Conservation (phyloP, 2,329 filamentous ascomycete species). For the Colletotrichum incanum region DNA sequence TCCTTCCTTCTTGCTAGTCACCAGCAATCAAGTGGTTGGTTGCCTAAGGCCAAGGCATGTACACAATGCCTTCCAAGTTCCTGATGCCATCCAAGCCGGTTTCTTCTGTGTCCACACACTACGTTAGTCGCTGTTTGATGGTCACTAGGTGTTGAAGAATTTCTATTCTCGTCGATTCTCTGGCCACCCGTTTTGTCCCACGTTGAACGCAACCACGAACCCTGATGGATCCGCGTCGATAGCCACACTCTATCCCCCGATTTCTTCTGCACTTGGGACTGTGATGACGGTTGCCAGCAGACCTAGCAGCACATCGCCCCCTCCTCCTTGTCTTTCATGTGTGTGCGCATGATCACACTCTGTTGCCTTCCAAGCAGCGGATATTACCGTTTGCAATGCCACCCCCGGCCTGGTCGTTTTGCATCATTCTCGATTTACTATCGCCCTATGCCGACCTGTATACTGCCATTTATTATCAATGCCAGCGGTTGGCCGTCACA, state of each 20-base stretch:
- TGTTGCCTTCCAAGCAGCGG: slow-evolving; percentile 26
- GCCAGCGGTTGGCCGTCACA: neutral
- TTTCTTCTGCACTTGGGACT: neutral
- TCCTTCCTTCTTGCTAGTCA: slow-evolving; percentile 8
- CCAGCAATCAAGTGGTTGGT: neutral
- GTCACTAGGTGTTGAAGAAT: slow-evolving; percentile 7
- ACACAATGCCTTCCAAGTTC: neutral
- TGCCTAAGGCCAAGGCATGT: slow-evolving; percentile 4
- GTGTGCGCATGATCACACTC: slow-evolving; percentile 38
- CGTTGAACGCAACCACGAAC: slow-evolving; percentile 14
- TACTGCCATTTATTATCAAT: neutral
- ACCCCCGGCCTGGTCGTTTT: slow-evolving; percentile 22
- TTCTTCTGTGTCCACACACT: slow-evolving; percentile 6
- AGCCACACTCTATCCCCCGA: neutral
- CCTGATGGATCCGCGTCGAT: slow-evolving; percentile 2
- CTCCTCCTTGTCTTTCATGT: slow-evolving; percentile 31
- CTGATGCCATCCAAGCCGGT: neutral
- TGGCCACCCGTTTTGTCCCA: slow-evolving; percentile 18
- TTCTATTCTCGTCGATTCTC: slow-evolving; percentile 2
- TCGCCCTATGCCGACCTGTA: slow-evolving; percentile 11
- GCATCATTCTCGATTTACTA: slow-evolving; percentile 14
- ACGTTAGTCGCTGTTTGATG: neutral
- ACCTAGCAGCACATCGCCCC: slow-evolving; percentile 11
- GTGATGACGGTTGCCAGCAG: neutral
- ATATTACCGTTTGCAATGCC: slow-evolving; percentile 28